Percentiles rank a stretch among this genome's conserved stretches.
Conservation (phyloP, 345 rosid genomes). For the Orychophragmus violaceus region DNA sequence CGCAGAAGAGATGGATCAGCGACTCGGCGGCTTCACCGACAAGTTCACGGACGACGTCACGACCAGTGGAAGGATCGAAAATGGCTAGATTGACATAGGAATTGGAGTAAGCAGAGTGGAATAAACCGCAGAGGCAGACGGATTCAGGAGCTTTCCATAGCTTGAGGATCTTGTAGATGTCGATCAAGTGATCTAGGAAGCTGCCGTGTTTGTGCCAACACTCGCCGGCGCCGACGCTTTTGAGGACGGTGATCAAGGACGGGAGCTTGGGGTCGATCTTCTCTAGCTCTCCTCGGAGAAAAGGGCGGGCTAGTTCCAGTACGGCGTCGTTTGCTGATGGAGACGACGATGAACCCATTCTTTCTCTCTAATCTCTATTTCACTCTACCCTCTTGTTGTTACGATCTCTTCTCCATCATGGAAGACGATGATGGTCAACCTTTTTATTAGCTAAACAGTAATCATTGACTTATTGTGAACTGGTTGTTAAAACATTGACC, state of each 20-base stretch:
- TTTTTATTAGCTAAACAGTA: background rate
- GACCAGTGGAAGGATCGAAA: constrained; percentile 79
- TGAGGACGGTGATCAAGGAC: constrained; percentile 55
- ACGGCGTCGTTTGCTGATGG: constrained; percentile 27
- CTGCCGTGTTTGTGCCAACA: constrained; percentile 99
- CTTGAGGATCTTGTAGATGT: constrained; percentile 74
- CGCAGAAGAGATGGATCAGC: constrained; percentile 79
- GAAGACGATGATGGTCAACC: background rate
- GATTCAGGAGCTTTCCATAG: constrained; percentile 74
- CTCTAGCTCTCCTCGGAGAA: constrained; percentile 86
- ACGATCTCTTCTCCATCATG: background rate
- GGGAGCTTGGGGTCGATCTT: constrained; percentile 54
- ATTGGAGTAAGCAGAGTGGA: constrained; percentile 94
- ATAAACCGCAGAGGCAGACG: constrained; percentile 87
- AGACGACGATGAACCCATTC: constrained; percentile 25
- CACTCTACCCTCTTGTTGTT: background rate
- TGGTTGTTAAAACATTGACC: background rate
- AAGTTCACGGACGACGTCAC: constrained; percentile 64
- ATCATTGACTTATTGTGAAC: background rate
- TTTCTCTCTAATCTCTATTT: background rate
- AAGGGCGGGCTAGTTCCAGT: constrained; percentile 63
- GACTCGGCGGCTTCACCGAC: constrained; percentile 85
- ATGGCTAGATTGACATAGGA: constrained; percentile 89
- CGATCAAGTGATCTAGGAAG: constrained; percentile 79
- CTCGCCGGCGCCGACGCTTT: constrained; percentile 94